Percentiles rank a stretch among this genome's conserved stretches.
Conservation (phyloP, 306 rosid species). For the Medicago ruthenica region DNA sequence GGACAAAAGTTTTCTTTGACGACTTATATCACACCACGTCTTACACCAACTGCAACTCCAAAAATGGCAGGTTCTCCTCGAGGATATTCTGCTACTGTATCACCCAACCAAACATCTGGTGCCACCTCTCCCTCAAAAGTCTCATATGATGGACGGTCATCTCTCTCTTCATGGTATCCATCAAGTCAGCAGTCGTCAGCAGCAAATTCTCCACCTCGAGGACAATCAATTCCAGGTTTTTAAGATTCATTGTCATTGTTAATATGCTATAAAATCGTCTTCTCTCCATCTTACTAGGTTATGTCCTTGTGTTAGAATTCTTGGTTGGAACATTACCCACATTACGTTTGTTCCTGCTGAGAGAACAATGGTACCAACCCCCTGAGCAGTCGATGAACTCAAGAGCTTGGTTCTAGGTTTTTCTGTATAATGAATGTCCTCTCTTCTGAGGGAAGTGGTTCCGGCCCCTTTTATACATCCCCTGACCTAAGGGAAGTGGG, state of each 20-base stretch:
- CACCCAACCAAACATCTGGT: constrained; percentile 75
- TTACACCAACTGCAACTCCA: constrained; percentile 94
- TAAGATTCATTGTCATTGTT: constrained; percentile 27
- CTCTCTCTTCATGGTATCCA: constrained; percentile 83
- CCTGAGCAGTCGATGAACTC: too few relatives aligned
- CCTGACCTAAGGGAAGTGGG: too few relatives aligned
- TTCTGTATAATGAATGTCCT: too few relatives aligned
- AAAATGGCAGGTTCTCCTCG: constrained; percentile 82
- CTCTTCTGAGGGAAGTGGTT: too few relatives aligned
- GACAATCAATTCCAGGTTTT: constrained; percentile 68
- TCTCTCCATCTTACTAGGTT: neutral
- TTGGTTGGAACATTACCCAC: constrained; percentile 29
- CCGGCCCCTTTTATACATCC: too few relatives aligned
- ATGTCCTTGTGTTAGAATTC: neutral
- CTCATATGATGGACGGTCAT: constrained; percentile 66
- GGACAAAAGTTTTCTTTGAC: constrained; percentile 73
- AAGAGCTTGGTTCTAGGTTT: too few relatives aligned
- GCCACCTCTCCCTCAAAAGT: constrained; percentile 77
- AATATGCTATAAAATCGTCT: neutral
- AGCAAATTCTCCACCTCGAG: constrained; percentile 93
- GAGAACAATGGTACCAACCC: too few relatives aligned
- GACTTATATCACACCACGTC: constrained; percentile 87
- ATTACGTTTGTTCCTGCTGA: too few relatives aligned
- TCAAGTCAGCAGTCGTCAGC: constrained; percentile 99
- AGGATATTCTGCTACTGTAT: constrained; percentile 69